Base-by-base conservation (phyloP, 2,329 filamentous ascomycete species). In the Arthrobotrys pseudoclavata region DNA sequence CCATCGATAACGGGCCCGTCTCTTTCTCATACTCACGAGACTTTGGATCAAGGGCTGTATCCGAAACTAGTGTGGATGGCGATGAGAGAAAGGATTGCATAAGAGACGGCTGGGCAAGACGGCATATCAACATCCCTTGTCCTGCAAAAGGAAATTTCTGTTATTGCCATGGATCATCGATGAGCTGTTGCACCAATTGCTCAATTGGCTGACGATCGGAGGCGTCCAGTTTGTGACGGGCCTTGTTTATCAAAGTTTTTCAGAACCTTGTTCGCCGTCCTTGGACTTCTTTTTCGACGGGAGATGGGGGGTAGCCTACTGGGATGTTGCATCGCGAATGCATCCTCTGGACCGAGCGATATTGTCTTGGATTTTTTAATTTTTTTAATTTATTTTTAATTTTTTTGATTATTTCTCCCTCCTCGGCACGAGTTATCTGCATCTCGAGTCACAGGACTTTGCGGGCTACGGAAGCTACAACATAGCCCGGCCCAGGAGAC, bases 11-110 rank as follows among this genome's bases (percentile, higher is more conserved):
- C 72, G 74, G 61, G 63, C 67, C 74, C 74, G 74, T 67, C 67
- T 77, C 42, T 42, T 60, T 53, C 53, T 71, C 60, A 68, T 52
- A 62, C 74, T 77, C 74, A 77, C 74, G 68, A 71, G 74, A 77
- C 74, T 77, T 77, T 61, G 67, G 42, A 68, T 63, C 74, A 68
- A 61, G 74, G 74, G 42, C 70, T 71, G 53, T 71, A 77, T 77
- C 74, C 74, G 74, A 77, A 77, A 77, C 74, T 77, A 77, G 74
- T 77, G 74, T 77, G 67, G 74, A 77, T 61, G 62, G 67, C 67
- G 67, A 77, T 67, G 67, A 61, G 20, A 10, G 31, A 67, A 61
- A 62, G 52, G 52, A 62, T 76, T 77, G 74, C 74, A 77, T 77
- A 52, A 77, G 64, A 77, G 67, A 71, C 67, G 67, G 74, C 67